Evolutionary conservation across 2,329 filamentous ascomycete genomes (phyloP), one percentile per base, ranked within the genome.

Genomic region (Aspergillus quadrilineatus): DNA sequence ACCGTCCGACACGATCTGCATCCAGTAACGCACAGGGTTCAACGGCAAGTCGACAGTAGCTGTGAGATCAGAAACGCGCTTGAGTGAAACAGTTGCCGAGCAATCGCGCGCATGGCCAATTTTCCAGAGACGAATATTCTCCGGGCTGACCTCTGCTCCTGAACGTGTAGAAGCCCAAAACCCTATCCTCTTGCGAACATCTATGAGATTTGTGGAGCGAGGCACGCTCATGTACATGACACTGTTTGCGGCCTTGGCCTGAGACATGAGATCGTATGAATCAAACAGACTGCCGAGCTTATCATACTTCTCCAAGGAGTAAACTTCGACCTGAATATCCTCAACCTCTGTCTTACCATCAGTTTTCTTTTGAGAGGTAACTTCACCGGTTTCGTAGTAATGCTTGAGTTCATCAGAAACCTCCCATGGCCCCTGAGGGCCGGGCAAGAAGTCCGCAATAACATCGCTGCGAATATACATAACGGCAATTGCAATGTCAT

Each of bases 391-490:
- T 36, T 73, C 67, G 32, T 76, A 73, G 54, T 74, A 81, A 61
- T 70, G 64, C 48, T 72, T 71, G 42, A 75, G 52, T 34, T 75
- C 73, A 3, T 73, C 63, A 0, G 79, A 70, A 4, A 78, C 72
- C 10, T 78, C 65, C 80, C 81, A 84, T 56, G 76, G 77, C 42
- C 77, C 78, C 60, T 76, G 68, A 8, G 70, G 69, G 5, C 76
- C 75, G 17, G 76, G 70, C 12, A 78, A 63, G 39, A 75, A 73
- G 3, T 77, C 70, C 1, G 67, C 58, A 2, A 77, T 67, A 36
- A 79, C 66, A 61, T 82, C 80, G 32, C 77, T 75, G 45, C 81
- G 81, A 17, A 85, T 73, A 62, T 86, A 86, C 69, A 84, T 76
- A 12, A 73, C 80, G 54, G 83, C 74, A 60, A 85, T 83, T 17